Evolutionary conservation across 176 grass and related monocot species (phyloP).

Genomic region (Cenchrus fungigraminus): DNA sequence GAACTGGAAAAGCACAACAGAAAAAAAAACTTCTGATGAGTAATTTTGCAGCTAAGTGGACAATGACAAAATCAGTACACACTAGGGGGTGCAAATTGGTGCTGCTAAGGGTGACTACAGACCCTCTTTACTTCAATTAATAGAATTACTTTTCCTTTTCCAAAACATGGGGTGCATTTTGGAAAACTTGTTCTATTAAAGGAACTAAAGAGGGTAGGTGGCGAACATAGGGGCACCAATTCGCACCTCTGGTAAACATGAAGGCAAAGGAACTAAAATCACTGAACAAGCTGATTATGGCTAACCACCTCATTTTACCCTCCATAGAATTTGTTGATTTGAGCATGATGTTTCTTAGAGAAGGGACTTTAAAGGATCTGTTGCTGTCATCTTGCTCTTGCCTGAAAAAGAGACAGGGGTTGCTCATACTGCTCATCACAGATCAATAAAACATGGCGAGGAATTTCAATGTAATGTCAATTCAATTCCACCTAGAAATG

Average conservation of each 20-base stretch:
- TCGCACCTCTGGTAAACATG: neutral
- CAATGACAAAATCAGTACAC: slow-evolving; percentile 23
- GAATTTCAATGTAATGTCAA: too few relatives aligned
- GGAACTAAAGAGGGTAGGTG: too few relatives aligned
- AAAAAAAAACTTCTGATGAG: slow-evolving; percentile 4
- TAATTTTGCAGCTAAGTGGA: slow-evolving; percentile 33
- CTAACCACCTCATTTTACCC: slow-evolving; percentile 71
- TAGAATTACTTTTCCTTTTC: too few relatives aligned
- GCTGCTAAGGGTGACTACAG: too few relatives aligned
- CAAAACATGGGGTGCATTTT: too few relatives aligned
- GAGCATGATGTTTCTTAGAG: slow-evolving; percentile 80
- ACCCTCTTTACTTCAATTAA: too few relatives aligned
- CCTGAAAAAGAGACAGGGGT: slow-evolving; percentile 47
- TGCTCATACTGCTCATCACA: slow-evolving; percentile 10
- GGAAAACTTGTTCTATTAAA: too few relatives aligned
- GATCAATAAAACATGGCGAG: neutral
- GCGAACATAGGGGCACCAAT: neutral
- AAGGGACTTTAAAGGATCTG: slow-evolving; percentile 64
- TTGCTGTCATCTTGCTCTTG: slow-evolving; percentile 78
- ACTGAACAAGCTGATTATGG: neutral
- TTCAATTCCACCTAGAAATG: neutral
- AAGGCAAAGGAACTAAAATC: slow-evolving; percentile 17
- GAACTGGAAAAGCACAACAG: slow-evolving; percentile 50
- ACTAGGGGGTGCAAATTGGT: neutral
- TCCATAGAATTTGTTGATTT: slow-evolving; percentile 70